A percentile compares a stretch with the other conserved stretches of the same genome.
phyloP scores from a whole-genome alignment of 768 basidiomycete genomes.

The Serendipita sp. region DNA sequence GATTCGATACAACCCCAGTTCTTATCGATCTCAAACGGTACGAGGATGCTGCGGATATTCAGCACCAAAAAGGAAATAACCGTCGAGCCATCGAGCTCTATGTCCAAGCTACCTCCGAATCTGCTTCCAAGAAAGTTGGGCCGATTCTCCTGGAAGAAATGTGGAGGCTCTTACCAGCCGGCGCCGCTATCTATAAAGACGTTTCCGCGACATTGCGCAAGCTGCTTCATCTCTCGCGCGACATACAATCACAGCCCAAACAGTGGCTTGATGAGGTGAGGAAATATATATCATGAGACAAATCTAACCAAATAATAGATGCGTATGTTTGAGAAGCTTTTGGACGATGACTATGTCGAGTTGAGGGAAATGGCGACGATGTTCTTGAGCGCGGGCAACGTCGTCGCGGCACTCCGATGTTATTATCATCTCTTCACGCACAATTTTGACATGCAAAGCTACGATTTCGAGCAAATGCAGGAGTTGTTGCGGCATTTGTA shows the following conservation, averaged over 20 bases:
- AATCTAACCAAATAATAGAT: neutral
- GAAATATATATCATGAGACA: neutral
- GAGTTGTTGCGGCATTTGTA: neutral
- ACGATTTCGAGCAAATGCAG: neutral
- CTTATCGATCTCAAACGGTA: neutral
- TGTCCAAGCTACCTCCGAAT: neutral
- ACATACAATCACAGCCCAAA: neutral
- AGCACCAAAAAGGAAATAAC: too few species aligned
- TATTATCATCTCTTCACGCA: neutral
- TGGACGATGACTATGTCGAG: neutral
- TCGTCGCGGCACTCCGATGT: neutral
- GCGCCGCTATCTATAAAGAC: neutral
- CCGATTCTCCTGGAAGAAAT: neutral
- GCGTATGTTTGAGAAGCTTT: neutral
- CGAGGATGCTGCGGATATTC: too few species aligned
- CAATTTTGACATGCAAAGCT: neutral
- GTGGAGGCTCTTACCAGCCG: neutral
- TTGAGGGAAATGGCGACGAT: neutral
- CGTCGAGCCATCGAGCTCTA: neutral
- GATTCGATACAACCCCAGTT: neutral
- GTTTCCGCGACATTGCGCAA: neutral
- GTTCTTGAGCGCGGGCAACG: neutral
- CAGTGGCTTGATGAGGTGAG: neutral
- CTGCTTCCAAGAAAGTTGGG: neutral
- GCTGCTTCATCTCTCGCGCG: neutral